Evolutionary conservation across 306 rosid species (phyloP), one percentile per base, ranked within the genome.

Genomic region (Rosa chinensis): DNA sequence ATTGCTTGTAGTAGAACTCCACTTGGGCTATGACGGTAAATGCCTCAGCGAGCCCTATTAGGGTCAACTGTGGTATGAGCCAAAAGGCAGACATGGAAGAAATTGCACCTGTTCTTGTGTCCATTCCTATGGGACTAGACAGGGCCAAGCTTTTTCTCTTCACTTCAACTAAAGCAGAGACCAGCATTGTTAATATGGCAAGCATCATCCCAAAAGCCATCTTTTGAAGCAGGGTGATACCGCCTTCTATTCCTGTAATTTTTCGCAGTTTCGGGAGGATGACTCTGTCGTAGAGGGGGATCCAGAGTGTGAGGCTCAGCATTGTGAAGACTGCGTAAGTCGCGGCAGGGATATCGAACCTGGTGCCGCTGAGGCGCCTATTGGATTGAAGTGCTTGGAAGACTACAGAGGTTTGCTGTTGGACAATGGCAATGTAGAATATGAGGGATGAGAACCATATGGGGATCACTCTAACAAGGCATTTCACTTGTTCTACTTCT

Each of bases 371-470:
- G 17, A 82, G 77, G 52, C 10, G 73, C 43, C 85, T 37, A 16
- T 85, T 61, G n/a, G 84, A 76, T 40, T 76, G 86, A 21, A 76
- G 79, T 8, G 92, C 91, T 82, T 89, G 90, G 83, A 86, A 89
- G 50, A 93, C 81, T 16, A 78, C 75, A 12, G 79, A 84, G 8
- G 82, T 87, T 71, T 61, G 50, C 52, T 48, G 82, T 72, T 87
- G 94, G 45, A 75, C 79, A 1, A 55, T 5, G 28, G 90, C 81
- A 37, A 91, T 40, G 62, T 52, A 50, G 76, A 72, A 78, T 23
- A 89, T 63, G 66, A 91, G 74, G 32, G 74, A 56, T 12, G 90
- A 67, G 23, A 66, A 5, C 90, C 93, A 87, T 49, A 93, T 77
- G 8, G 93, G 97, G 44, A 83, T 63, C 17, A 88, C 79, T 71